Base-by-base conservation (phyloP, 176 grass and related monocot genomes). In the Oryza nivara region DNA sequence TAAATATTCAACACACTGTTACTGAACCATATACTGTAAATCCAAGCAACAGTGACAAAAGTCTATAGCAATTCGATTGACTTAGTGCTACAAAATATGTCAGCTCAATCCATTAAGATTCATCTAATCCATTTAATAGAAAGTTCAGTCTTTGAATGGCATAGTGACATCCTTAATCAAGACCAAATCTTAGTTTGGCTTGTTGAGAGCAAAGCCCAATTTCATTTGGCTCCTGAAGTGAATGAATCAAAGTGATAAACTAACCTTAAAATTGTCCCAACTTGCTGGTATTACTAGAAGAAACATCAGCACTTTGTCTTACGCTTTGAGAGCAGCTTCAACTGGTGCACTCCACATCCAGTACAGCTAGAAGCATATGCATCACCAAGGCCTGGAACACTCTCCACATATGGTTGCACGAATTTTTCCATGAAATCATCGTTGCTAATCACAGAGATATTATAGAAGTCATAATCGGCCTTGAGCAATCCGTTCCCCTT, bases 341-440 rank as follows among this genome's bases (percentile, higher is more conserved):
- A 58, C 54, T 58, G 54, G 17, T n/a, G 54, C 7, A 58, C 19
- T 9, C 54, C 17, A 58, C 54, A 58, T n/a, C 54, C 19, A 58
- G 54, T 0, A 58, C 54, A 58, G 54, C 54, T 58, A 20, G 75
- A 79, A 20, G 80, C 75, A 23, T 67, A 88, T 30, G 38, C 12
- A 38, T 65, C 58, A 9, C 22, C 1, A 0, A 88, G 73, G 66
- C 32, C 74, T 46, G 81, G 90, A 52, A 92, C 74, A 7, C 4
- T 63, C 5, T 68, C 6, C 67, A 82, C 43, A 46, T 76, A 79
- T 9, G 82, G 81, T 78, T 16, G 20, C 77, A 90, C 20, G 22
- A 88, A 90, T 52, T 65, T 89, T 0, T 77, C 11, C 0, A 77
- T 0, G 77, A 94, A 94, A 8, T 80, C 80, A 54, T 92, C 66